phyloP scores from a whole-genome alignment of 768 basidiomycete species.

The Pleurotus pulmonarius region DNA sequence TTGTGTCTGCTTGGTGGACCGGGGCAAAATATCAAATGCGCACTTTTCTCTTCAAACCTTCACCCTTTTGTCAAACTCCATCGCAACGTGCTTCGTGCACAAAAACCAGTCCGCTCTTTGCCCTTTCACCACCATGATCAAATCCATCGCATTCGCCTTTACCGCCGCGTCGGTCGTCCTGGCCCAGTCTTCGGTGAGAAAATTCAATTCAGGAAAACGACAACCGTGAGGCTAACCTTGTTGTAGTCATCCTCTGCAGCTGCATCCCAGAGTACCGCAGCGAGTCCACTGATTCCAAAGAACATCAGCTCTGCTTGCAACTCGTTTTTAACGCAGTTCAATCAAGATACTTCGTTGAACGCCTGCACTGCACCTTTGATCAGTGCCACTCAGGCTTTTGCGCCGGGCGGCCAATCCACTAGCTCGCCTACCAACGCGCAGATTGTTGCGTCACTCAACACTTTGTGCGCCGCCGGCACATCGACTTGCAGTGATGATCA shows the following conservation, averaged over 20 bases:
- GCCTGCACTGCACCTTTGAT: constrained; percentile 65
- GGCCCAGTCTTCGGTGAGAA: constrained; percentile 44
- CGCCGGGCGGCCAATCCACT: constrained; percentile 40
- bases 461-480: constrained; percentile 48
- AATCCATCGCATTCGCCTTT: constrained; percentile 49
- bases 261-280: constrained; percentile 22
- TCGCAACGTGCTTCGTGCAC: constrained; percentile 15
- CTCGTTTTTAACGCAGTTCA: constrained; percentile 57
- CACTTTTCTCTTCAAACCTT: constrained; percentile 1
- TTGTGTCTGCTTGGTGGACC: background rate
- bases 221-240: background rate
- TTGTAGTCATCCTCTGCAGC: constrained; percentile 19
- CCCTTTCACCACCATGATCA: constrained; percentile 34
- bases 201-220: background rate
- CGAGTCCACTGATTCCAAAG: constrained; percentile 62
- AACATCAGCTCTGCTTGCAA: constrained; percentile 54
- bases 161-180: constrained; percentile 45
- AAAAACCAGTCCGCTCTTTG: constrained; percentile 47
- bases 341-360: constrained; percentile 53
- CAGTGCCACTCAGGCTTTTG: constrained; percentile 52
- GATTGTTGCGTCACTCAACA: constrained; percentile 48
- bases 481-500: constrained; percentile 52
- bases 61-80: constrained; percentile 14
- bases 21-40: constrained; percentile 8
- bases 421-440: constrained; percentile 34